phyloP scores from a whole-genome alignment of 768 basidiomycete genomes.

The Pleurotus djamor region DNA sequence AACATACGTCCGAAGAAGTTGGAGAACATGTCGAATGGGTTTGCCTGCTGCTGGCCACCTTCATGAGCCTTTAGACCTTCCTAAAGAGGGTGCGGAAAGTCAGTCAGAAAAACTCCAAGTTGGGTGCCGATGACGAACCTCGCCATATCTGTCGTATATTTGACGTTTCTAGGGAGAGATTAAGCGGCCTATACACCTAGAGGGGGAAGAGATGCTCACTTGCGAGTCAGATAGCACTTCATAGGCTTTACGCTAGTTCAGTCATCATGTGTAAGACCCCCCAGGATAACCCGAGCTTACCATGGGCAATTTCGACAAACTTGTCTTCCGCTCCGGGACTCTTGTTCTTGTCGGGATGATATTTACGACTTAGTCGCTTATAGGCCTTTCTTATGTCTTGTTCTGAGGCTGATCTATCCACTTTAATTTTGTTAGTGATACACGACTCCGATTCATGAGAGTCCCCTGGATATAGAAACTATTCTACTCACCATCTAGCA shows the following conservation, averaged over 20 bases:
- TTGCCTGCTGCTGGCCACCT: conserved; percentile 76
- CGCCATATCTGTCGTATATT: conserved; percentile 94
- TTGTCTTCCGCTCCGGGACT: conserved; percentile 77
- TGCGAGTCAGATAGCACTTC: conserved; percentile 89
- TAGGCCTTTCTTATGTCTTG: conserved; percentile 92
- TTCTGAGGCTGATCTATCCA: conserved; percentile 79
- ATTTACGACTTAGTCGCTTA: conserved; percentile 84
- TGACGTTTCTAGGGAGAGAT: conserved; percentile 68
- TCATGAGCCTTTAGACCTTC: conserved; percentile 93
- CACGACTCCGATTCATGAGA: too few species aligned
- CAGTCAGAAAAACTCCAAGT: neutral
- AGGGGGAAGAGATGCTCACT: conserved; percentile 55
- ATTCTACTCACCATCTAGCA: conserved; percentile 70
- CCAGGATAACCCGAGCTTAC: conserved; percentile 36
- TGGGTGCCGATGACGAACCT: conserved; percentile 40
- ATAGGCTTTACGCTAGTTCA: conserved; percentile 55
- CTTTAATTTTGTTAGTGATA: conserved; percentile 22
- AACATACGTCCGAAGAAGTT: conserved; percentile 80
- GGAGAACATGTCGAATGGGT: conserved; percentile 95
- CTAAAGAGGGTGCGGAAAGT: conserved; percentile 25
- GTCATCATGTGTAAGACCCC: conserved; percentile 7
- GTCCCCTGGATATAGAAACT: conserved; percentile 12
- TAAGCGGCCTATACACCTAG: neutral
- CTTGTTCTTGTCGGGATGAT: conserved; percentile 95
- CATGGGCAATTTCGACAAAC: conserved; percentile 91